These are phyloP conservation scores for Guillardia theta DNA, from an alignment of 78 protist species.

Conservation along the genomic window DNA sequence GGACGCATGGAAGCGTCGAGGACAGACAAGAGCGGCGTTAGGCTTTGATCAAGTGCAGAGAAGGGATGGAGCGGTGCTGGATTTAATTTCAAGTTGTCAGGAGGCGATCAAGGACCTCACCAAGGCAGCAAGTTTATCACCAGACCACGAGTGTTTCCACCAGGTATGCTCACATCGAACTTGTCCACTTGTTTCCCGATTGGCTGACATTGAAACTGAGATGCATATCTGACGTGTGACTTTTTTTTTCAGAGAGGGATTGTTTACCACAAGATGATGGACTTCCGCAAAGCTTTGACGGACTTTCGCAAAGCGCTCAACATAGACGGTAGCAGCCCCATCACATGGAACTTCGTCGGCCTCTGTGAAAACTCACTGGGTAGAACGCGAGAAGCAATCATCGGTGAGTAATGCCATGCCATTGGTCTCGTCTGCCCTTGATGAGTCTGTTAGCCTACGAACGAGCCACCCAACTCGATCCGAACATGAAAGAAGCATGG, in stretches of 20 bases:
- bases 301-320: conserved; percentile 20
- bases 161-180: too few relatives aligned
- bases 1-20: conserved; percentile 40
- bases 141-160: conserved; percentile 17
- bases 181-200: too few relatives aligned
- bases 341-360: conserved; percentile 26
- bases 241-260: too few relatives aligned
- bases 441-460: too few relatives aligned
- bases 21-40: conserved; percentile 19
- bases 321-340: not conserved
- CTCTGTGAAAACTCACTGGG: conserved; percentile 16
- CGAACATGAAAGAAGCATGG: conserved; percentile 17
- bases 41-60: not conserved
- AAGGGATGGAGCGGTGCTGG: too few relatives aligned
- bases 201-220: too few relatives aligned
- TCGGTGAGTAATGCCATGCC: too few relatives aligned
- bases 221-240: too few relatives aligned
- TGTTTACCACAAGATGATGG: conserved; percentile 11
- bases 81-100: too few relatives aligned
- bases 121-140: not conserved
- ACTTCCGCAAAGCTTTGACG: not conserved
- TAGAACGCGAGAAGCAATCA: not conserved
- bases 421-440: too few relatives aligned
- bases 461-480: not conserved
- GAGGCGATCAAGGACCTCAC: conserved; percentile 34